Percentiles rank a stretch among this genome's conserved stretches.
Conservation (phyloP, 768 basidiomycete genomes). For the Calocera viscosa region DNA sequence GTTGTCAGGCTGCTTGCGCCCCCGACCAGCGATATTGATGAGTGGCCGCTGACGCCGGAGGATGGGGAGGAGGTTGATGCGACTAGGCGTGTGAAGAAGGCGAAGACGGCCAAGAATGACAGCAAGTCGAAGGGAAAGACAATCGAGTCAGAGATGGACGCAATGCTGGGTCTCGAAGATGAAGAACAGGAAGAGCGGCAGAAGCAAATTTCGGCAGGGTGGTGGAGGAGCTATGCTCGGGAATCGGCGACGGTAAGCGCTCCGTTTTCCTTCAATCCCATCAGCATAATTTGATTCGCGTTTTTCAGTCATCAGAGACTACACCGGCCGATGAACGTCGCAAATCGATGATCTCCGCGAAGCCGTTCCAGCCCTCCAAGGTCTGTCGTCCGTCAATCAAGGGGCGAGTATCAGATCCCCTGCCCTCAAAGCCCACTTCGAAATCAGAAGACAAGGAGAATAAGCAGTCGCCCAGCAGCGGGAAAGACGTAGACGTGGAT, state of each 20-base stretch:
- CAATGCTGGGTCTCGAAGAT: background rate
- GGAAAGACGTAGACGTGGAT: background rate
- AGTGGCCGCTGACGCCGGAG: background rate
- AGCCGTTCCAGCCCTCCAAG: slow-evolving; percentile 1
- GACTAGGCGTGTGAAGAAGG: background rate
- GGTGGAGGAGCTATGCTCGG: background rate
- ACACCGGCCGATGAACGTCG: background rate
- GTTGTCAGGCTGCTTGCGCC: background rate
- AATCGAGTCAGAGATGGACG: background rate
- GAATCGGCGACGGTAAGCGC: background rate
- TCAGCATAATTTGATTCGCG: background rate
- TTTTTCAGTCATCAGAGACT: background rate
- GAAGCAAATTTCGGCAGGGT: background rate
- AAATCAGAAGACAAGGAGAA: slow-evolving; percentile 1
- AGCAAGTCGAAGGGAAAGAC: background rate
- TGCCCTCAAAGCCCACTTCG: background rate
- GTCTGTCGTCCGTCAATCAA: background rate
- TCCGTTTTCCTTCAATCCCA: background rate
- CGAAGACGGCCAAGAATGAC: background rate
- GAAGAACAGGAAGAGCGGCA: background rate
- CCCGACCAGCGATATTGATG: background rate
- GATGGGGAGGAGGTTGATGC: background rate
- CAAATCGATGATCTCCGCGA: background rate
- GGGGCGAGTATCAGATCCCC: background rate
- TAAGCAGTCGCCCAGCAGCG: background rate